Conservation (phyloP, 306 rosid species). For the Potentilla sterilis region DNA sequence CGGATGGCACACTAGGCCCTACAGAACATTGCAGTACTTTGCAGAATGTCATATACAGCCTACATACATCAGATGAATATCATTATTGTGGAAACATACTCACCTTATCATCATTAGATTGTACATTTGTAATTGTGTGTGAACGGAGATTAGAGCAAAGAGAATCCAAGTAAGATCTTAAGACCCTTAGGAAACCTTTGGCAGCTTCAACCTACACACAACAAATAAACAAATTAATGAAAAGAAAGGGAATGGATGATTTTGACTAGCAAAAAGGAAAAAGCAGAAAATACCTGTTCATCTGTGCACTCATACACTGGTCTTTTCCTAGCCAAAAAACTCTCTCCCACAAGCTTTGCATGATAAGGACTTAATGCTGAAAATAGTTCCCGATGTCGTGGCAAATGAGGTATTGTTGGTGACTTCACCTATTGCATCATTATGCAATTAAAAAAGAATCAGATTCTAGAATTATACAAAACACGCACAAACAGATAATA, state of each 20-base stretch:
- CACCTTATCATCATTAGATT: slow-evolving; percentile 97
- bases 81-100: slow-evolving; percentile 17
- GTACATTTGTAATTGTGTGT: slow-evolving; percentile 96
- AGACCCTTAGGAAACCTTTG: slow-evolving; percentile 65
- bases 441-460: slow-evolving; percentile 22
- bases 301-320: slow-evolving; percentile 83
- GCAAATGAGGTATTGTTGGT: slow-evolving; percentile 74
- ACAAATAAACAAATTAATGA: neutral
- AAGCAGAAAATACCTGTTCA: slow-evolving; percentile 62
- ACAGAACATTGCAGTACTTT: neutral
- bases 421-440: slow-evolving; percentile 69
- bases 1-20: neutral
- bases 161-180: slow-evolving; percentile 86
- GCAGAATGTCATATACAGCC: neutral
- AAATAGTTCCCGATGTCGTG: slow-evolving; percentile 66
- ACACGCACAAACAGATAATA: no score
- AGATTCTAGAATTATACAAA: slow-evolving; percentile 8
- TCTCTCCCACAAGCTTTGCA: slow-evolving; percentile 89
- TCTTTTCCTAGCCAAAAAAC: slow-evolving; percentile 87
- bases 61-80: neutral
- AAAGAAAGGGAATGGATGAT: neutral
- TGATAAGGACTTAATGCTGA: slow-evolving; percentile 76
- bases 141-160: slow-evolving; percentile 88
- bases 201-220: slow-evolving; percentile 76
- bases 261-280: neutral